phyloP scores from a whole-genome alignment of 768 basidiomycete genomes.

The Ramaria rubella region DNA sequence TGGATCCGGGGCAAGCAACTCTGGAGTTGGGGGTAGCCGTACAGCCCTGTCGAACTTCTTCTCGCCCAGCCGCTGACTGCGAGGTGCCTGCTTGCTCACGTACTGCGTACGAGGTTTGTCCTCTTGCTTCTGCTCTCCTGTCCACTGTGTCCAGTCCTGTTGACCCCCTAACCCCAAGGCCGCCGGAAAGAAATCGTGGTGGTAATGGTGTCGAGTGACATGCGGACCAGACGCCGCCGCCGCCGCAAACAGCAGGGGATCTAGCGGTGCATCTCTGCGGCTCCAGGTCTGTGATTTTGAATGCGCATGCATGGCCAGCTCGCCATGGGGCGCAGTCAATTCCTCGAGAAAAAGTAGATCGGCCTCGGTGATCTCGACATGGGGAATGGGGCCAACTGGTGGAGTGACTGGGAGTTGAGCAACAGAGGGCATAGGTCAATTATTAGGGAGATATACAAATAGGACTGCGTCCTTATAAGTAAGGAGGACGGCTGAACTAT shows the following conservation, averaged over 20 bases:
- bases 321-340: constrained; percentile 43
- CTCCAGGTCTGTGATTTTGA: constrained; percentile 37
- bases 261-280: constrained; percentile 65
- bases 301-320: constrained; percentile 25
- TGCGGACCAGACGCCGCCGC: constrained; percentile 69
- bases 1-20: constrained; percentile 1
- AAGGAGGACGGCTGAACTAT: no score
- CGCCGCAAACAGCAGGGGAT: constrained; percentile 73
- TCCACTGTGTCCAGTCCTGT: constrained; percentile 56
- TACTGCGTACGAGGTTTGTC: constrained; percentile 37
- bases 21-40: constrained; percentile 27
- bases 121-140: constrained; percentile 35
- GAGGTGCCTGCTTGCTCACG: constrained; percentile 70
- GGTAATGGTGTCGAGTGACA: constrained; percentile 79
- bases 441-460: no score
- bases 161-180: constrained; percentile 40
- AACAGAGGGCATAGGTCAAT: background rate
- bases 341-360: constrained; percentile 63
- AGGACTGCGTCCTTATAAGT: no score
- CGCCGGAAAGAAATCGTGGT: constrained; percentile 70
- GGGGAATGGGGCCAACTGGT: constrained; percentile 4
- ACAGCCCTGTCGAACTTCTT: constrained; percentile 46
- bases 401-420: constrained; percentile 4
- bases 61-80: constrained; percentile 47
- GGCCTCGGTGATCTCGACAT: constrained; percentile 26